Evolutionary conservation across 495 filamentous ascomycete species (phyloP), one percentile per base, ranked within the genome.

Genomic region (Trichocladium uniseriatum): DNA sequence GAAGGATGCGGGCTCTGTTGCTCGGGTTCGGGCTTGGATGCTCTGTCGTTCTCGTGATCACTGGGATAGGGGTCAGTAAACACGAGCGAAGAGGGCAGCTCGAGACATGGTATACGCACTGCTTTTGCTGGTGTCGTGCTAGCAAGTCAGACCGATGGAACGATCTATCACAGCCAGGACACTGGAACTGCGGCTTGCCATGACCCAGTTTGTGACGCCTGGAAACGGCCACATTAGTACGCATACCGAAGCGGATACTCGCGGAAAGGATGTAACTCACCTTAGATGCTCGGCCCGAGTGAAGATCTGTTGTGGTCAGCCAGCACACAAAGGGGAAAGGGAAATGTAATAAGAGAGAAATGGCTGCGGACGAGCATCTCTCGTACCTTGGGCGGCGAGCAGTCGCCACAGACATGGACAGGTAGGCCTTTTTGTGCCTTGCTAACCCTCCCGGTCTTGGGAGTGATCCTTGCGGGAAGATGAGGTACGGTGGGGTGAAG

Each of bases 161-260:
- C 3, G 69, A 66, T 43, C 66, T 78, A 0, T 71, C 70, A 60
- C 87, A 94, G 16, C 74, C 68, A 32, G 74, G 66, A 64, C 89
- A 94, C 22, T 74, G 74, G 56, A 77, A 83, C 10, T 78, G 71
- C 27, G 86, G 81, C 50, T 80, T 77, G 58, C 82, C 81, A 69
- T 95, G 89, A 63, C 90, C 90, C 42, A 90, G 68, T 64, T 94
- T 85, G 69, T 95, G 89, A 41, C 88, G 87, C 65, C 88, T 89
- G 45, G 38, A 41, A 48, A 29, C 18, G 29, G 1, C 16, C 53
- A 46, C 34, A 48, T 63, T 42, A 62, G 60, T 43, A 16, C 48
- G 21, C 10, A 21, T 11, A 34, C 9, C 1, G 16, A 10, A 37
- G 29, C n/a, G 5, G 31, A 22, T 8, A 27, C 24, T 4, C 3